These are phyloP conservation scores for Naganishia onofrii DNA, from an alignment of 768 basidiomycete genomes.

Conservation along the genomic window DNA sequence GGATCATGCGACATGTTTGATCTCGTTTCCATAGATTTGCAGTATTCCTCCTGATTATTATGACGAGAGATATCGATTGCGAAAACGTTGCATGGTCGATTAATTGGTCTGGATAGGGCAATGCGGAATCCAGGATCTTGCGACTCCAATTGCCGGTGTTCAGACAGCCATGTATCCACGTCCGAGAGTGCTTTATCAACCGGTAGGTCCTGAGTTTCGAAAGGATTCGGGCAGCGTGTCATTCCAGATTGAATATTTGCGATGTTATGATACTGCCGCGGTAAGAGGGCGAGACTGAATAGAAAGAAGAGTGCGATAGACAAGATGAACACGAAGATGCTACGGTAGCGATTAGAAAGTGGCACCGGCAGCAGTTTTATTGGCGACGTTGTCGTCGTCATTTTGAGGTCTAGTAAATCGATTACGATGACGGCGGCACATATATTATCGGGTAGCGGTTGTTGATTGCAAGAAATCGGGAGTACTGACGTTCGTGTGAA, in stretches of 20 bases:
- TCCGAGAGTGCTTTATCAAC: not conserved
- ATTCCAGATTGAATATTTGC: not conserved
- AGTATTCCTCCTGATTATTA: not conserved
- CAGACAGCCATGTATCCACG: not conserved
- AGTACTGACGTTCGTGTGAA: too few relatives aligned
- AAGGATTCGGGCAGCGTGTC: not conserved
- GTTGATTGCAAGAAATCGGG: too few relatives aligned
- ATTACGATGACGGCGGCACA: too few relatives aligned
- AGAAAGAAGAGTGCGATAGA: too few relatives aligned
- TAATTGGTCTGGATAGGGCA: not conserved
- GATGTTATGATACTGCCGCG: too few relatives aligned
- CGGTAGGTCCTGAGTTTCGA: not conserved
- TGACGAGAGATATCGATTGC: not conserved
- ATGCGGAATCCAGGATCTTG: not conserved
- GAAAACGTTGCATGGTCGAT: not conserved
- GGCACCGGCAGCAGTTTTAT: too few relatives aligned
- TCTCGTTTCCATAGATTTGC: slow-evolving; percentile 10
- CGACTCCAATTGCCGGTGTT: not conserved
- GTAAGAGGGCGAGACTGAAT: too few relatives aligned
- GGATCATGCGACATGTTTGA: slow-evolving; percentile 3
- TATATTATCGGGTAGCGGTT: too few relatives aligned
- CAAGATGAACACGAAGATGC: too few relatives aligned
- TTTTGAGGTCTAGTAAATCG: too few relatives aligned
- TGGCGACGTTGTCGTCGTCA: too few relatives aligned
- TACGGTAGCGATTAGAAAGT: too few relatives aligned